Evolutionary conservation across 495 filamentous ascomycete species (phyloP).

Genomic region (Xylaria flabelliformis): DNA sequence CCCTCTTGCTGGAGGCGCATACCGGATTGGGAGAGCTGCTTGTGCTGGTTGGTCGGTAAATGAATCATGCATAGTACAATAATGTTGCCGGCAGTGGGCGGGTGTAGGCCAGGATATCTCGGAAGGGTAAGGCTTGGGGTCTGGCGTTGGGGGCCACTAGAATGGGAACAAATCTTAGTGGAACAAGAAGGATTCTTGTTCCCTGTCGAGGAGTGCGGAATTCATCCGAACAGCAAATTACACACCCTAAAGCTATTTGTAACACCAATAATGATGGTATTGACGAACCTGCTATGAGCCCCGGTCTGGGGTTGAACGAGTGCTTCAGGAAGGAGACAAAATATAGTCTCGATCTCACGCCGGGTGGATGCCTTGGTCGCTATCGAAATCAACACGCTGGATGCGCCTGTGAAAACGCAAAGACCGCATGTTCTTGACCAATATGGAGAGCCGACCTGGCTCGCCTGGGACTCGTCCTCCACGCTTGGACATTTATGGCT

Average conservation of each 20-base stretch:
- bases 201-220: constrained; percentile 19
- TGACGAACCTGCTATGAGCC: not conserved
- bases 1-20: constrained; percentile 5
- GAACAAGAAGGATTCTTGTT: constrained; percentile 5
- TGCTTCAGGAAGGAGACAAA: not conserved
- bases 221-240: constrained; percentile 1
- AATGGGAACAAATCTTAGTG: constrained; percentile 8
- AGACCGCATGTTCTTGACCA: not conserved
- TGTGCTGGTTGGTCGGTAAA: constrained; percentile 9
- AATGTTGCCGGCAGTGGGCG: constrained; percentile 16
- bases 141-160: constrained; percentile 14
- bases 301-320: not conserved
- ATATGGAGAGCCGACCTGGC: not conserved
- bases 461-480: not conserved
- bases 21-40: constrained; percentile 23
- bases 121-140: constrained; percentile 13
- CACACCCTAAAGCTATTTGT: not conserved
- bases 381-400: not conserved
- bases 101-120: constrained; percentile 9
- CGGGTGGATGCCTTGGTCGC: not conserved
- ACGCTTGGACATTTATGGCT: constrained; percentile 5
- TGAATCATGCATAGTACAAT: constrained; percentile 2
- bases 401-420: not conserved
- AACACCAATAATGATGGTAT: not conserved
- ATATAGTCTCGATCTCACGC: not conserved